These are phyloP conservation scores for Thermothielavioides terrestris DNA, from an alignment of 495 filamentous ascomycete species.

Conservation along the genomic window DNA sequence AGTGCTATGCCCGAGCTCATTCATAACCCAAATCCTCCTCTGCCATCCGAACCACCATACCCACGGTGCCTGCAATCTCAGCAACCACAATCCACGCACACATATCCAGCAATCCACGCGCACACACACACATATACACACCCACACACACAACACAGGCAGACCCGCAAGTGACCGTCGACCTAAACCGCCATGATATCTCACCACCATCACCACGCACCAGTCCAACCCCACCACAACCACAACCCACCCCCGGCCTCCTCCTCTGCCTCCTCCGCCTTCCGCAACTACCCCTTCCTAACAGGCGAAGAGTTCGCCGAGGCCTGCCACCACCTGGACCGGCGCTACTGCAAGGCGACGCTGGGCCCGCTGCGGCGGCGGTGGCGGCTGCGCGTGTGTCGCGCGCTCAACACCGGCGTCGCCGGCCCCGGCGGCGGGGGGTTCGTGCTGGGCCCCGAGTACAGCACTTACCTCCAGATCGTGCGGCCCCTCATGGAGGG, in stretches of 20 bases:
- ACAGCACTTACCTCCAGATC: constrained; percentile 41
- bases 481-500: constrained; percentile 37
- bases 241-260: neutral
- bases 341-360: constrained; percentile 44
- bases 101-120: neutral
- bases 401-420: constrained; percentile 23
- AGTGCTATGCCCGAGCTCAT: no score
- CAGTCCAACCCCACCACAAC: neutral
- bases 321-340: constrained; percentile 50
- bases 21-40: no score
- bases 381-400: constrained; percentile 34
- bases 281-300: constrained; percentile 47
- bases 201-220: neutral
- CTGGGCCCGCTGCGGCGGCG: constrained; percentile 37
- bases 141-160: neutral
- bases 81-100: neutral
- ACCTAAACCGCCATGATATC: neutral
- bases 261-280: constrained; percentile 21
- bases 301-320: constrained; percentile 50
- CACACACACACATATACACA: no score
- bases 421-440: no score
- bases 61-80: no score
- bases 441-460: constrained; percentile 25
- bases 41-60: no score
- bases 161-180: no score